Percentiles rank a stretch among this genome's conserved stretches.
These are phyloP conservation scores for Heterobasidion parviporum DNA, from an alignment of 1,284 basidiomycete species.

Conservation along the genomic window DNA sequence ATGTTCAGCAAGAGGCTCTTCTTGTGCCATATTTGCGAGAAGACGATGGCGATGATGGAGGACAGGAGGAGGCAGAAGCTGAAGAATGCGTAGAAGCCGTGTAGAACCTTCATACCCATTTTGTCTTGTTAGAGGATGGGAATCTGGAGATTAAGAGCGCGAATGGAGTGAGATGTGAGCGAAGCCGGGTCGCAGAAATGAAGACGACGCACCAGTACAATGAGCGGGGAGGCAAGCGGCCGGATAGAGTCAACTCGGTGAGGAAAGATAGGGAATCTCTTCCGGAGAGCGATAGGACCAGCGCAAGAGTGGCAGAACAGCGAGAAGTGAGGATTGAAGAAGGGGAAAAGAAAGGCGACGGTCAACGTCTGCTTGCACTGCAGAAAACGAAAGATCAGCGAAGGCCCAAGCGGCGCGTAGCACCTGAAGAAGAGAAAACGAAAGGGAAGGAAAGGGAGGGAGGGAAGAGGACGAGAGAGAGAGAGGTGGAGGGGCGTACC, in stretches of 20 bases:
- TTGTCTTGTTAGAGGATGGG: background rate
- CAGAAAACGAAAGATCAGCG: constrained; percentile 21
- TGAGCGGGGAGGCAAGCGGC: background rate
- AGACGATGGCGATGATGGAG: constrained; percentile 51
- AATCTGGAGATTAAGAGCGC: background rate
- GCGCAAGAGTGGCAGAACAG: constrained; percentile 20
- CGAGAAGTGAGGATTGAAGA: constrained; percentile 15
- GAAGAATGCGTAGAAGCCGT: constrained; percentile 63
- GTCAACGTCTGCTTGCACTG: constrained; percentile 46
- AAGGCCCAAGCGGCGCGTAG: constrained; percentile 7
- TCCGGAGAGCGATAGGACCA: constrained; percentile 8
- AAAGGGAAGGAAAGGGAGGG: constrained; percentile 25
- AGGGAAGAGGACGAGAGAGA: constrained; percentile 20
- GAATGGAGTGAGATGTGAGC: background rate
- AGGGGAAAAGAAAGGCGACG: constrained; percentile 30
- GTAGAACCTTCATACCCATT: constrained; percentile 26
- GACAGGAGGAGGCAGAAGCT: constrained; percentile 64
- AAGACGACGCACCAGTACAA: background rate
- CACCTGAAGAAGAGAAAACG: constrained; percentile 7
- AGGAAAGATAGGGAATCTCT: background rate
- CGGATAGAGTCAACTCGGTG: background rate
- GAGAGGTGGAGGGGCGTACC: constrained; percentile 13
- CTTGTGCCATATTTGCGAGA: constrained; percentile 64
- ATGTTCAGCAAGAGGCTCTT: constrained; percentile 63
- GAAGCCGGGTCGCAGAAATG: background rate